These are phyloP conservation scores for Lichina pygmaea DNA, from an alignment of 495 filamentous ascomycete genomes.

Conservation along the genomic window DNA sequence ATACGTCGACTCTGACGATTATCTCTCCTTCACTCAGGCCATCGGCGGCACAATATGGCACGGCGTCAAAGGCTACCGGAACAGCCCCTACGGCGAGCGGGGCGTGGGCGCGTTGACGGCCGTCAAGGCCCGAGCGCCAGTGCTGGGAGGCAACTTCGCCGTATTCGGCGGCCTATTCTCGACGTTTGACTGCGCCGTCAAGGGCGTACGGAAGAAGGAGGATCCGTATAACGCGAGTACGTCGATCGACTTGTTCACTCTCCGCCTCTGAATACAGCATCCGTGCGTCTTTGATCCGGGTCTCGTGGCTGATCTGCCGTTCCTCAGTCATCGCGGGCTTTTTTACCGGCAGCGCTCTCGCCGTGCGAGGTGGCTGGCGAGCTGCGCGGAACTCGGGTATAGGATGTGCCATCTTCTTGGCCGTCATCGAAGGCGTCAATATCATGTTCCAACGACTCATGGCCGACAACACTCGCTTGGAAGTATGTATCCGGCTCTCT, in stretches of 20 bases:
- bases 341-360: conserved; percentile 82
- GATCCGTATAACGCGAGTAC: conserved; percentile 86
- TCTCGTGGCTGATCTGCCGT: background rate
- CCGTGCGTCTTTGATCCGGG: too few species aligned
- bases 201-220: conserved; percentile 86
- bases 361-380: conserved; percentile 67
- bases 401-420: conserved; percentile 76
- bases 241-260: conserved; percentile 8
- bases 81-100: conserved; percentile 74
- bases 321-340: conserved; percentile 59
- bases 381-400: conserved; percentile 86
- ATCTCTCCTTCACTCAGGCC: conserved; percentile 20
- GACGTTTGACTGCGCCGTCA: conserved; percentile 91
- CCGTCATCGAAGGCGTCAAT: conserved; percentile 90
- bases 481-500: conserved; percentile 20
- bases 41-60: conserved; percentile 95
- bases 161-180: conserved; percentile 91
- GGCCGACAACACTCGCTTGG: conserved; percentile 70
- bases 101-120: conserved; percentile 89
- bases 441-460: conserved; percentile 95
- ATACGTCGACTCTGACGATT: background rate
- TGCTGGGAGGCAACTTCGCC: conserved; percentile 92
- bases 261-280: too few species aligned
- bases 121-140: conserved; percentile 87
- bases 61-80: conserved; percentile 87